These are phyloP conservation scores for Oryza coarctata DNA, from an alignment of 176 grass and related monocot species.

Conservation along the genomic window DNA sequence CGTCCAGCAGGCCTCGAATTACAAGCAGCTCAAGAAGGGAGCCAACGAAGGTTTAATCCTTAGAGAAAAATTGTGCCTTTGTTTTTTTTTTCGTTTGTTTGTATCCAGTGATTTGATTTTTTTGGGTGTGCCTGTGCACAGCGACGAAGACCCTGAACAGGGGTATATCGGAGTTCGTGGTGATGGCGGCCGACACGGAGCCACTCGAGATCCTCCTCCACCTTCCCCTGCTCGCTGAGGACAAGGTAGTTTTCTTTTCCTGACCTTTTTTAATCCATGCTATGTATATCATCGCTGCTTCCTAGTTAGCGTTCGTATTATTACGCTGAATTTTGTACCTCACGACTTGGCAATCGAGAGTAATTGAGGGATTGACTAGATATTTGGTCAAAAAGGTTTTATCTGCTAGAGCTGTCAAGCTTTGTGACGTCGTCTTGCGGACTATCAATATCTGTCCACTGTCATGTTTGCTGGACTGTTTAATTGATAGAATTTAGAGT, in stretches of 20 bases:
- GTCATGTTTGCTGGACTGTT: not conserved
- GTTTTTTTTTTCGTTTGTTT: not conserved
- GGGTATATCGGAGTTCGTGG: slow-evolving; percentile 84
- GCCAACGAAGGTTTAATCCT: slow-evolving; percentile 74
- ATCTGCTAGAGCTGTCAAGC: not conserved
- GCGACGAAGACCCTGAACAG: slow-evolving; percentile 87
- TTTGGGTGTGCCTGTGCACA: not conserved
- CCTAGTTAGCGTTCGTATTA: not conserved
- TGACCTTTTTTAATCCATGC: not conserved
- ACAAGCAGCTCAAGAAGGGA: slow-evolving; percentile 92
- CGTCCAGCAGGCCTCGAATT: slow-evolving; percentile 78
- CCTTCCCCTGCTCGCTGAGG: slow-evolving; percentile 75
- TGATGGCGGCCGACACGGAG: slow-evolving; percentile 87
- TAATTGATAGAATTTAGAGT: not conserved
- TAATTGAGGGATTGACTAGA: not conserved
- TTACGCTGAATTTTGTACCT: not conserved
- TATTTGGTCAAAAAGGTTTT: not conserved
- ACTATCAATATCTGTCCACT: not conserved
- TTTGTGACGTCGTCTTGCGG: not conserved
- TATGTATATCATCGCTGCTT: not conserved
- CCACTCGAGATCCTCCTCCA: slow-evolving; percentile 88
- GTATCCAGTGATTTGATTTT: not conserved
- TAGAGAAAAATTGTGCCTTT: not conserved
- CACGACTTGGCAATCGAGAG: not conserved
- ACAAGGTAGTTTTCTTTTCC: slow-evolving; percentile 47